Percentiles rank a stretch among this genome's conserved stretches.
These are phyloP conservation scores for Monosporascus sp. DNA, from an alignment of 2,329 filamentous ascomycete genomes.

Conservation along the genomic window DNA sequence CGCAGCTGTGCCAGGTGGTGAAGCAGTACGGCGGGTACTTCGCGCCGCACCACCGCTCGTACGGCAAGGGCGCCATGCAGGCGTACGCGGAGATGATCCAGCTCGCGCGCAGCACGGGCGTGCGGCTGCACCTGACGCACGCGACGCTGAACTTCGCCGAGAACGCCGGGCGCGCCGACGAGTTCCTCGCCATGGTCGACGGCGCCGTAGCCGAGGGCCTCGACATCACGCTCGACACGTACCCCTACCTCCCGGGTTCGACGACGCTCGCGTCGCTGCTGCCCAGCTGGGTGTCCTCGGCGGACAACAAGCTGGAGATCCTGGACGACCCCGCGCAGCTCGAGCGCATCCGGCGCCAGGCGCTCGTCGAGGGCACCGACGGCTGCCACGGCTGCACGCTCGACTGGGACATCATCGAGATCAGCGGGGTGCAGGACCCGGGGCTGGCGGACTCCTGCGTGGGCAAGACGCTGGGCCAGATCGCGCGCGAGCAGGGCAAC, in stretches of 20 bases:
- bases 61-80: background rate
- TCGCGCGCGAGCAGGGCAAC: background rate
- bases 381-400: conserved; percentile 1
- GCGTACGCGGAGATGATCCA: background rate
- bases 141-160: background rate
- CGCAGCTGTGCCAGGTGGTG: background rate
- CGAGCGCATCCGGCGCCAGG: background rate
- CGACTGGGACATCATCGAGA: background rate
- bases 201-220: background rate
- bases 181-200: background rate
- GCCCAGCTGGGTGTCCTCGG: background rate
- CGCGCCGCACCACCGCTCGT: background rate
- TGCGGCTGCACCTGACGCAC: background rate
- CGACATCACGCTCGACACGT: background rate
- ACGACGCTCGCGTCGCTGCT: background rate
- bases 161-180: background rate
- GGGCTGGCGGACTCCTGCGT: background rate
- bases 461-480: background rate
- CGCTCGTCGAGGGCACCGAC: background rate
- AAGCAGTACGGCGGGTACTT: background rate
- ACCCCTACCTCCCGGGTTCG: background rate
- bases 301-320: background rate
- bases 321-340: background rate
- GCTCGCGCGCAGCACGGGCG: background rate
- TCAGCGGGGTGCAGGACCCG: background rate